Evolutionary conservation across 768 basidiomycete genomes (phyloP).

Genomic region (Xerocomus potaroensis): DNA sequence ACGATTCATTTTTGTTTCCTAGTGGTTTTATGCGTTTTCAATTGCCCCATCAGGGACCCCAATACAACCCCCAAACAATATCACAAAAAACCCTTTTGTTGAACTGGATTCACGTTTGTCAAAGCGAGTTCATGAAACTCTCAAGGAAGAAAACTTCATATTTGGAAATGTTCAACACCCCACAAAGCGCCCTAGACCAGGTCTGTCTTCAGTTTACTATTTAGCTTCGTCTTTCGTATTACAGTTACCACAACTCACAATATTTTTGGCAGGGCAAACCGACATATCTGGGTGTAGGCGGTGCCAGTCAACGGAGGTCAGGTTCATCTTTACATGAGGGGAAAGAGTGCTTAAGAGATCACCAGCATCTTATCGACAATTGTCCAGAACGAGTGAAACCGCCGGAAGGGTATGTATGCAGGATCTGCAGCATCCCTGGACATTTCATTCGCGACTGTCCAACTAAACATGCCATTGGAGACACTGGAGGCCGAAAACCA

Average conservation of each 20-base stretch:
- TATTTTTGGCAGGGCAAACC: conserved; percentile 35
- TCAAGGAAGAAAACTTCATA: conserved; percentile 58
- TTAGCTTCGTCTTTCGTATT: background rate
- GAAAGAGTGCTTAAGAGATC: conserved; percentile 3
- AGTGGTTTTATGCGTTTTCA: conserved; percentile 99
- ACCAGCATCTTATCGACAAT: conserved; percentile 69
- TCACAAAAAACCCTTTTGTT: conserved; percentile 68
- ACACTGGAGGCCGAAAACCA: conserved; percentile 81
- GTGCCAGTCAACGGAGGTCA: conserved; percentile 72
- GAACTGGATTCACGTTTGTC: conserved; percentile 33
- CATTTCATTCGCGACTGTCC: conserved; percentile 92
- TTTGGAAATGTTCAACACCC: conserved; percentile 61
- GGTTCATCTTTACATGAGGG: conserved; percentile 10
- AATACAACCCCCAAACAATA: conserved; percentile 51
- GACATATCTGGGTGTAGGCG: conserved; percentile 72
- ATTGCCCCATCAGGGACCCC: conserved; percentile 54
- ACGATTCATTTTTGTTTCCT: conserved; percentile 8
- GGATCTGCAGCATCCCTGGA: conserved; percentile 78
- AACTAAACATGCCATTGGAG: conserved; percentile 67
- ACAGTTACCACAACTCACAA: conserved; percentile 5
- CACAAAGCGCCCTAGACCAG: conserved; percentile 52
- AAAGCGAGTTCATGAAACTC: conserved; percentile 53
- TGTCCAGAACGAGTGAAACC: conserved; percentile 76
- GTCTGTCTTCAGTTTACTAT: conserved; percentile 31
- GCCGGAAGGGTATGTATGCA: conserved; percentile 84